Conservation (phyloP, 345 rosid genomes). For the Eucalyptus decipiens region DNA sequence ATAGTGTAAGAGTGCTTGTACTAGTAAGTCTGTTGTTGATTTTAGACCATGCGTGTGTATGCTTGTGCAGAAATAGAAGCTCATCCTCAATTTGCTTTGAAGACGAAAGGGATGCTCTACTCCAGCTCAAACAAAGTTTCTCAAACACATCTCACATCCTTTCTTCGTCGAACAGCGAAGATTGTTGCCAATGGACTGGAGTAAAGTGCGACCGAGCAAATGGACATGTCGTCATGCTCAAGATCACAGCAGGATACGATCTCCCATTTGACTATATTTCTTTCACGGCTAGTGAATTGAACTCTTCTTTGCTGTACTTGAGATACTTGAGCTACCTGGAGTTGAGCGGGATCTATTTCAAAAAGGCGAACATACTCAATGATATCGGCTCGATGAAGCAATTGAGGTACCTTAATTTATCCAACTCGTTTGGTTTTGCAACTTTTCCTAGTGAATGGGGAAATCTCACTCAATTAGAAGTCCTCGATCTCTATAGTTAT, state of each 20-base stretch:
- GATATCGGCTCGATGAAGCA: background rate
- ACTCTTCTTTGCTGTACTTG: background rate
- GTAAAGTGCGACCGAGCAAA: background rate
- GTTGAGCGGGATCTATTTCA: background rate
- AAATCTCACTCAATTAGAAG: background rate
- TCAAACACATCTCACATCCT: background rate
- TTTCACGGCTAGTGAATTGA: background rate
- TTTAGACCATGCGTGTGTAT: background rate
- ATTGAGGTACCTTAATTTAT: background rate
- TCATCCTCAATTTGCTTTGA: background rate
- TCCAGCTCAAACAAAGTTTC: background rate
- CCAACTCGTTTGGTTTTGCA: background rate
- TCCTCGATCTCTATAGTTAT: background rate
- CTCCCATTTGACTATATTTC: accelerated
- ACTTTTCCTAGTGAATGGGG: background rate
- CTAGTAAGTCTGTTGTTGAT: no score
- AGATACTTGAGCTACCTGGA: background rate
- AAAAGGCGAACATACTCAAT: background rate
- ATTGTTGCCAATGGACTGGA: background rate
- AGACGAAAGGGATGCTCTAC: background rate
- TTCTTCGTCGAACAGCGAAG: background rate
- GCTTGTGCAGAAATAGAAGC: background rate
- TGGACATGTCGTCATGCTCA: background rate
- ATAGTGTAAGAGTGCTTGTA: background rate
- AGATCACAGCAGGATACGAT: background rate